Evolutionary conservation across 129 eudicot genomes (phyloP).

Genomic region (Flaveria robusta): DNA sequence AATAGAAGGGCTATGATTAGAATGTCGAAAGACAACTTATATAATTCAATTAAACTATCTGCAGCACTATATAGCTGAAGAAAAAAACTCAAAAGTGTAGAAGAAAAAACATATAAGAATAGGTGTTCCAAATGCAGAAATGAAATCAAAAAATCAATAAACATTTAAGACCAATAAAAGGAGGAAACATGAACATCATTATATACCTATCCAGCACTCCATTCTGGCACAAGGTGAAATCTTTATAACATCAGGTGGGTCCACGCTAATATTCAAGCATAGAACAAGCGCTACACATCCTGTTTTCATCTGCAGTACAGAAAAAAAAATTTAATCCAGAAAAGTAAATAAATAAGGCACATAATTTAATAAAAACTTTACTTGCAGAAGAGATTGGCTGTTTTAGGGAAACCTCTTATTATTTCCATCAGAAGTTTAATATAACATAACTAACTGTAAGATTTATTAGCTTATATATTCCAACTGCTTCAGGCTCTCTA

Average conservation of each 20-base stretch:
- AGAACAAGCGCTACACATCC: constrained; percentile 97
- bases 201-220: constrained; percentile 99
- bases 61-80: not conserved
- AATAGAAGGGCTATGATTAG: not conserved
- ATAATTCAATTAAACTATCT: not conserved
- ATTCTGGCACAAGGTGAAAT: constrained; percentile 98
- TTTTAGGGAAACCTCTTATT: constrained; percentile 10
- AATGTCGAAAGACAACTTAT: not conserved
- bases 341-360: constrained; percentile 5
- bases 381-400: not conserved
- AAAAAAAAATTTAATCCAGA: constrained; percentile 12
- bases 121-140: constrained; percentile 17
- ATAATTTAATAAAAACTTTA: not conserved
- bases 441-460: not conserved
- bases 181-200: constrained; percentile 10
- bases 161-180: constrained; percentile 7
- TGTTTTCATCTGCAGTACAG: constrained; percentile 87
- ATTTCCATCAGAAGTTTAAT: not conserved
- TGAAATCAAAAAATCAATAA: not conserved
- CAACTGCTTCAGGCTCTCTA: not conserved
- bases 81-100: not conserved
- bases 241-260: constrained; percentile 99
- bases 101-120: not conserved
- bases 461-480: not conserved
- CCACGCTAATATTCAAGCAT: constrained; percentile 86